phyloP scores from a whole-genome alignment of 768 basidiomycete genomes.

The Tylopilus subfusipes region DNA sequence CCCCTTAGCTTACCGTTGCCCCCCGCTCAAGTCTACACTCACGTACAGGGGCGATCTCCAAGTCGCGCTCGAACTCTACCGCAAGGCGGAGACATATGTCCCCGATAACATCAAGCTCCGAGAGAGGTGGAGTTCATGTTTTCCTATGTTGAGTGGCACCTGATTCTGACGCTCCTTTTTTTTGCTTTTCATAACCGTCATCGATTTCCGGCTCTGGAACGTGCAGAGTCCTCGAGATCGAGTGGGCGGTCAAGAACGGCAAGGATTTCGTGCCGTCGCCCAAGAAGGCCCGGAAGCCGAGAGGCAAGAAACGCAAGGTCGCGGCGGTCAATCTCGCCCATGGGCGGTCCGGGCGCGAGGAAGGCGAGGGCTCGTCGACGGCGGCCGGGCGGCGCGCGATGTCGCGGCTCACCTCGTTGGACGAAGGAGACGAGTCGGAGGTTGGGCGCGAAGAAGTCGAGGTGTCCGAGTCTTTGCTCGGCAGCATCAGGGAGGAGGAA shows the following conservation, averaged over 20 bases:
- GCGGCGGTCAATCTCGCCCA: conserved; percentile 14
- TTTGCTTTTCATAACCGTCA: not conserved
- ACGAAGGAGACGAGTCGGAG: conserved; percentile 42
- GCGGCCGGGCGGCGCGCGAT: conserved; percentile 12
- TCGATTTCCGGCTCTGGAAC: not conserved
- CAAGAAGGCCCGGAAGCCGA: conserved; percentile 37
- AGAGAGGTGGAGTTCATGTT: conserved; percentile 79
- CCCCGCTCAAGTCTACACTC: not conserved
- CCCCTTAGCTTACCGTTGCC: not conserved
- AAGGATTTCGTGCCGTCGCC: conserved; percentile 57
- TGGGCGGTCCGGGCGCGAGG: conserved; percentile 7
- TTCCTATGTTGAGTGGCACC: conserved; percentile 46
- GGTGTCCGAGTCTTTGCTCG: conserved; percentile 4
- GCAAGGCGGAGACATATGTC: conserved; percentile 76
- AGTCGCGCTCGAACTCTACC: conserved; percentile 76
- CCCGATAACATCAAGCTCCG: conserved; percentile 83
- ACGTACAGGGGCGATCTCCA: conserved; percentile 67
- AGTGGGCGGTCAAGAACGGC: conserved; percentile 68
- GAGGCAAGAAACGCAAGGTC: conserved; percentile 34
- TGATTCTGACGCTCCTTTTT: conserved; percentile 41
- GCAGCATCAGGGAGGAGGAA: conserved; percentile 26
- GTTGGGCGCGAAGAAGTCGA: conserved; percentile 14
- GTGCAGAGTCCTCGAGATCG: conserved; percentile 75
- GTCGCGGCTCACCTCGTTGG: conserved; percentile 26
- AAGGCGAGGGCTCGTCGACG: conserved; percentile 16